These are phyloP conservation scores for Neurospora sp. DNA, from an alignment of 495 filamentous ascomycete genomes.

Conservation along the genomic window DNA sequence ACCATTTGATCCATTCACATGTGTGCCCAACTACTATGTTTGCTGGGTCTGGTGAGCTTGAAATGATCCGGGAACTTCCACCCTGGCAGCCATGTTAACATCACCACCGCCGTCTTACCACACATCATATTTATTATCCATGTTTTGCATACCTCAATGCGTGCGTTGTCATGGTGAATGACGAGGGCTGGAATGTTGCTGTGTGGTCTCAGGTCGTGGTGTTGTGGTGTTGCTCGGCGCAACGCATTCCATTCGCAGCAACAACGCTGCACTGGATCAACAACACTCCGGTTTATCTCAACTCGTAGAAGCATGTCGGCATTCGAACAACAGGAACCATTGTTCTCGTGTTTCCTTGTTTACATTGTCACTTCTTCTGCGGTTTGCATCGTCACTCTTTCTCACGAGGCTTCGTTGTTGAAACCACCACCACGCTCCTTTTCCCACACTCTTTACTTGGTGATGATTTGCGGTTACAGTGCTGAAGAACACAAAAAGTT, in stretches of 20 bases:
- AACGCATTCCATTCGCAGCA: slow-evolving; percentile 8
- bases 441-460: background rate
- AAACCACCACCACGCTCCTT: background rate
- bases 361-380: background rate
- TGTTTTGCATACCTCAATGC: background rate
- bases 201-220: background rate
- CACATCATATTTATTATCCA: slow-evolving; percentile 2
- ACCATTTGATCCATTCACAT: background rate
- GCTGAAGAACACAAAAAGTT: no score
- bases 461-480: no score
- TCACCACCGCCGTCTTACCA: background rate
- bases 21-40: background rate
- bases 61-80: background rate
- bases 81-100: background rate
- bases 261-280: background rate
- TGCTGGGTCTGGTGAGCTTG: background rate
- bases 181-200: slow-evolving; percentile 2
- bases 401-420: background rate
- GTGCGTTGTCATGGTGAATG: background rate
- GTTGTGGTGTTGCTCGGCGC: slow-evolving; percentile 5
- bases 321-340: background rate
- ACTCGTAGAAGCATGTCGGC: background rate
- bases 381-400: background rate
- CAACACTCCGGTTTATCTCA: background rate
- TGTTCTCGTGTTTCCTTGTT: background rate